Base-by-base conservation (phyloP, 164 flowering plant species). In the Vitis cinerea region DNA sequence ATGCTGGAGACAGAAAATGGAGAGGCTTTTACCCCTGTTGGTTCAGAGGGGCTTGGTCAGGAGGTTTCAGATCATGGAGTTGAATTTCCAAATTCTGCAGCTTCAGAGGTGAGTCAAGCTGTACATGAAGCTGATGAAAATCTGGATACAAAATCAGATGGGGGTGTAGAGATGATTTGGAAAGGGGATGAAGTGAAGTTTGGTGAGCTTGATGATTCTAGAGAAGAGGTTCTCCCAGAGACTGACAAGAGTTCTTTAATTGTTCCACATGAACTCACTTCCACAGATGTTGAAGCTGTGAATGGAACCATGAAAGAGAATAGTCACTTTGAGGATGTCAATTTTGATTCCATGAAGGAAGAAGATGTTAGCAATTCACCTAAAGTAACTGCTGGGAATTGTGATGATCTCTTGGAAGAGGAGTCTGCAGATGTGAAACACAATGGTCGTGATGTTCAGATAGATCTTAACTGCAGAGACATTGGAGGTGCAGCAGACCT, bases 311-410 rank as follows among this genome's bases (percentile, higher is more conserved):
- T 37, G 16, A 10, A 27, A 61, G n/a, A 9, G 16, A 61, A 31
- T 6, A 13, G 6, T 9, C 37, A 14, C 8, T 31, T 14, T 7
- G 5, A 15, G n/a, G 49, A 31, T 8, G 44, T 12, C 19, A 29
- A 61, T 31, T 31, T 31, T 61, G 64, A 31, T 56, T 19, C 59
- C 19, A 23, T n/a, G 59, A 56, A n/a, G 59, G 6, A 37, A 37
- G 59, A 16, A 56, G 8, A 56, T 61, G 64, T 44, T 61, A 10
- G 44, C 8, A 17, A 48, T 61, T 61, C 64, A 61, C 64, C 8
- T 3, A 48, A 31, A 31, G 27, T 62, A n/a, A 8, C 53, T 16
- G 13, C 3, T n/a, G 29, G 37, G 52, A 10, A 62, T 47, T 62
- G 47, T 47, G 65, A 13, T 15, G 17, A 47, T 62, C 52, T 15